Percentiles rank a stretch among this genome's conserved stretches.
Evolutionary conservation across 2,329 filamentous ascomycete species (phyloP).

Genomic region (Emydomyces testavorans): DNA sequence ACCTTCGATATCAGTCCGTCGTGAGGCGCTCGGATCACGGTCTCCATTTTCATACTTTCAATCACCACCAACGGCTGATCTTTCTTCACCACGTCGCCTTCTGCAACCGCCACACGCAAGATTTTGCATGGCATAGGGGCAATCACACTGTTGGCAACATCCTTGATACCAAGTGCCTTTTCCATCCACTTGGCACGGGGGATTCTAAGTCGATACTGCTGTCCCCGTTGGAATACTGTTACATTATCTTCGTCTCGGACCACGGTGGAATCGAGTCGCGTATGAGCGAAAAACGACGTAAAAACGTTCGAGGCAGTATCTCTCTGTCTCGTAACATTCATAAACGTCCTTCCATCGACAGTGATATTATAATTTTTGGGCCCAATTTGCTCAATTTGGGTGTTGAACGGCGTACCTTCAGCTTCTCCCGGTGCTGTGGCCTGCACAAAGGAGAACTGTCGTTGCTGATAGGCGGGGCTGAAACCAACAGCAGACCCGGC

Average conservation of each 20-base stretch:
- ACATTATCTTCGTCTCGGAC: conserved; percentile 45
- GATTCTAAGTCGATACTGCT: conserved; percentile 46
- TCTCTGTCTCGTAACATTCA: conserved; percentile 24
- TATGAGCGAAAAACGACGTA: conserved; percentile 68
- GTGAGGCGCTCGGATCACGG: conserved; percentile 66
- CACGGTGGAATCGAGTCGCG: conserved; percentile 68
- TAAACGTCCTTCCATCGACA: conserved; percentile 38
- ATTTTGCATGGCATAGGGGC: conserved; percentile 98
- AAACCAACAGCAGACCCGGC: conserved; percentile 43
- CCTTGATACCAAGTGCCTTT: conserved; percentile 73
- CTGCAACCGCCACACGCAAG: conserved; percentile 72
- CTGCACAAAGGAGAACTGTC: conserved; percentile 47
- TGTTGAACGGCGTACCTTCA: conserved; percentile 31
- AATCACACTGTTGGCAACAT: conserved; percentile 67
- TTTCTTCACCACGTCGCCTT: conserved; percentile 72
- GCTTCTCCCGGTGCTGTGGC: conserved; percentile 35
- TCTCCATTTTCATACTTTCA: conserved; percentile 87
- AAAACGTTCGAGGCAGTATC: conserved; percentile 41
- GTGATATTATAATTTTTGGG: conserved; percentile 41
- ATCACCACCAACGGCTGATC: conserved; percentile 82
- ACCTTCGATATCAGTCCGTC: conserved; percentile 59
- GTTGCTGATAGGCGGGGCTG: conserved; percentile 50
- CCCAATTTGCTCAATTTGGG: conserved; percentile 43
- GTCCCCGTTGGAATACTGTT: conserved; percentile 63
- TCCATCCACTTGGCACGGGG: conserved; percentile 66